Percentiles rank a stretch among this genome's conserved stretches.
phyloP scores from a whole-genome alignment of 805 yeast genomes.

The Alloascoidea africana region DNA sequence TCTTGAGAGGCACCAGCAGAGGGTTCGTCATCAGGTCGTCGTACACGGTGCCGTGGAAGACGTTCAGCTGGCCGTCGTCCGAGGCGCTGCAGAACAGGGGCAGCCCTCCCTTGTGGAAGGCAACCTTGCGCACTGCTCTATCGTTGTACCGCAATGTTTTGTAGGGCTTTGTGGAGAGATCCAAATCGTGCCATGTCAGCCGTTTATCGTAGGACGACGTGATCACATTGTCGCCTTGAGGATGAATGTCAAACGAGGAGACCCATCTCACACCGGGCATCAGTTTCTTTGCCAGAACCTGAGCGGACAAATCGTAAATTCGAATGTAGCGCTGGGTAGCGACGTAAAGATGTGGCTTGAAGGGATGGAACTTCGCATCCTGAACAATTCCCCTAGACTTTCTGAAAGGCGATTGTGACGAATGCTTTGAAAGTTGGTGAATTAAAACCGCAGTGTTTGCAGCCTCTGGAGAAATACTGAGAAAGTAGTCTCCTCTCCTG shows the following conservation, averaged over 20 bases:
- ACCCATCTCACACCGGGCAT: constrained; percentile 96
- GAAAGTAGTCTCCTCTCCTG: constrained; percentile 92
- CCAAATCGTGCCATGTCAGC: constrained; percentile 95
- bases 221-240: constrained; percentile 81
- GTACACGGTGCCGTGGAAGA: constrained; percentile 93
- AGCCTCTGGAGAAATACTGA: constrained; percentile 90
- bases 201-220: constrained; percentile 92
- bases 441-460: constrained; percentile 80
- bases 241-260: constrained; percentile 83
- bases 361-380: constrained; percentile 96
- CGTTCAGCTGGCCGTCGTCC: constrained; percentile 87
- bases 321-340: constrained; percentile 89
- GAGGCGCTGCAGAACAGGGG: constrained; percentile 92
- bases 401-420: constrained; percentile 89
- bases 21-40: constrained; percentile 95
- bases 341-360: constrained; percentile 85
- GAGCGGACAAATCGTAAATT: constrained; percentile 81
- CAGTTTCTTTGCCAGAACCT: constrained; percentile 67
- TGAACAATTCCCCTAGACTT: constrained; percentile 87
- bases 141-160: constrained; percentile 92
- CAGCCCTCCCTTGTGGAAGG: constrained; percentile 70
- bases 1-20: constrained; percentile 87
- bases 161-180: constrained; percentile 77
- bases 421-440: constrained; percentile 89
- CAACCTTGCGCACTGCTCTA: constrained; percentile 80